A percentile compares a stretch with the other conserved stretches of the same genome.
Conservation (phyloP, 305 asterid genomes). For the Solanum hybrid region DNA sequence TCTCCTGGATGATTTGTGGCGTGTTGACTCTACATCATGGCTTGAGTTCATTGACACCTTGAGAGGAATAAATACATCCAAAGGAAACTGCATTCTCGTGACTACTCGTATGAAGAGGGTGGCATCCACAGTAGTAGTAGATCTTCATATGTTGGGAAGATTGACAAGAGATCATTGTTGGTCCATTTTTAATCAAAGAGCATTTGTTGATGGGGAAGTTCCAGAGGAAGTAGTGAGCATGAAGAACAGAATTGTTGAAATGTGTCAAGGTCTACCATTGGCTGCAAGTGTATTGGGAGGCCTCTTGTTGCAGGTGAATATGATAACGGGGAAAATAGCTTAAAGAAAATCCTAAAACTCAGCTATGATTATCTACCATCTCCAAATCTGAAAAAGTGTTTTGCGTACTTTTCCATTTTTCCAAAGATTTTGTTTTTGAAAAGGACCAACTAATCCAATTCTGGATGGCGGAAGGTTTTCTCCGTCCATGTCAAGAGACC, state of each 20-base stretch:
- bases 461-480: constrained; percentile 11
- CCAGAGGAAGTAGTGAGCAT: neutral
- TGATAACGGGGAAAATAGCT: neutral
- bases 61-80: neutral
- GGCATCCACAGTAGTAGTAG: neutral
- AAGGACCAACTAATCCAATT: constrained; percentile 5
- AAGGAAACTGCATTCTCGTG: neutral
- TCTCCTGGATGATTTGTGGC: constrained; percentile 8
- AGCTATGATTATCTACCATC: neutral
- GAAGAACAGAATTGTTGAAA: neutral
- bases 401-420: constrained; percentile 27
- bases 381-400: constrained; percentile 7
- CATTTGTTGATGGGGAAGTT: neutral
- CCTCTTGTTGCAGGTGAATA: neutral
- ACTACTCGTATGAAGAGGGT: constrained; percentile 1
- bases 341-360: neutral
- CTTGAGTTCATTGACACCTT: neutral
- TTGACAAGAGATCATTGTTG: neutral
- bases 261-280: constrained; percentile 1
- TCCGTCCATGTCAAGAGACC: neutral
- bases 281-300: neutral
- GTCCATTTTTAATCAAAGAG: neutral
- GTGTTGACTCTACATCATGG: neutral
- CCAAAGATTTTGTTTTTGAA: neutral
- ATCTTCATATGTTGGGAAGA: neutral